Conservation (phyloP, 345 rosid genomes). For the Conringia planisiliqua region DNA sequence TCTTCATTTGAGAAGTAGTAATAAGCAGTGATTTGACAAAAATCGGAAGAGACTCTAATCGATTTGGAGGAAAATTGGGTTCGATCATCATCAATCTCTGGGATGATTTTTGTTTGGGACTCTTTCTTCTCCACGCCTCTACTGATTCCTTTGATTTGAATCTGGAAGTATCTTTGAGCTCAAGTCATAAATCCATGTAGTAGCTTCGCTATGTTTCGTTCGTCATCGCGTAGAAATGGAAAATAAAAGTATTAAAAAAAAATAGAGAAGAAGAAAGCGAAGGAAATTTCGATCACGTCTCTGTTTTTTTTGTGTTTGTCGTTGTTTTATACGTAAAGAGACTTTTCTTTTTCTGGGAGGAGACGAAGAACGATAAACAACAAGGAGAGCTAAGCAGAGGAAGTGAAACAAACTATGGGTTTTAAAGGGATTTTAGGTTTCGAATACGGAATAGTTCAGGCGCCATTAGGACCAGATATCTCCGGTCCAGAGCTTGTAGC, state of each 20-base stretch:
- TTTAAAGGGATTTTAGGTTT: conserved; percentile 85
- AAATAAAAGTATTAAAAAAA: background rate
- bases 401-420: conserved; percentile 40
- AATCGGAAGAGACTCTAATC: background rate
- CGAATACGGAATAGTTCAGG: conserved; percentile 74
- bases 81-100: background rate
- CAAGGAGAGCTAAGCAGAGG: background rate
- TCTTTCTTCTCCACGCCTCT: background rate
- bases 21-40: background rate
- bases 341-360: background rate
- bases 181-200: background rate
- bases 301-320: background rate
- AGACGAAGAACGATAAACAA: background rate
- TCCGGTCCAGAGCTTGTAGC: conserved; percentile 90
- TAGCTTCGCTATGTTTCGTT: background rate
- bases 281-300: conserved; percentile 9
- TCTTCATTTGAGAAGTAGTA: background rate
- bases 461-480: conserved; percentile 88
- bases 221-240: background rate
- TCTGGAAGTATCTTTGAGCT: too few species aligned
- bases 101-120: too few species aligned
- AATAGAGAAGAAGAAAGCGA: background rate
- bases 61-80: background rate
- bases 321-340: background rate
- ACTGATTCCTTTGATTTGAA: too few species aligned